phyloP scores from a whole-genome alignment of 441 rosid genomes.

The Adansonia madagascariensis region DNA sequence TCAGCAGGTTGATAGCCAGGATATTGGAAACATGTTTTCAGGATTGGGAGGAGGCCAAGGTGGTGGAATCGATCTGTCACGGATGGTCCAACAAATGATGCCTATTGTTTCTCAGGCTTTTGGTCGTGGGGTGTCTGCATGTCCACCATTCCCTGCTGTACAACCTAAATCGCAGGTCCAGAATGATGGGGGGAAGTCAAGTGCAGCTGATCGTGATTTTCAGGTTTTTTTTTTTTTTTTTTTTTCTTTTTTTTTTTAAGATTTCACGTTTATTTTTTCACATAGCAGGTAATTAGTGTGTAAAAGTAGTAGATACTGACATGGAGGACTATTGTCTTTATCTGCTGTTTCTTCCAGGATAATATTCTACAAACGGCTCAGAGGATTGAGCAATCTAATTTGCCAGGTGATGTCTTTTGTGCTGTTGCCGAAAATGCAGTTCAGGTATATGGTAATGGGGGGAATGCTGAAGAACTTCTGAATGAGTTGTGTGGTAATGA shows the following conservation, averaged over 20 bases:
- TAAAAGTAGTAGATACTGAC: neutral
- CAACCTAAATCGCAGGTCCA: slow-evolving; percentile 42
- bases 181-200: slow-evolving; percentile 30
- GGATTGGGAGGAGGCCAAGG: slow-evolving; percentile 65
- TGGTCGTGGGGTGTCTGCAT: slow-evolving; percentile 45
- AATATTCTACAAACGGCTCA: slow-evolving; percentile 52
- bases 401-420: slow-evolving; percentile 65
- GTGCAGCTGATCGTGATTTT: slow-evolving; percentile 35
- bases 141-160: slow-evolving; percentile 19
- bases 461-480: slow-evolving; percentile 48
- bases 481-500: slow-evolving; percentile 55
- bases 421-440: slow-evolving; percentile 65
- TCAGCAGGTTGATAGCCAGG: slow-evolving; percentile 81
- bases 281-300: neutral
- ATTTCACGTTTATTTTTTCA: neutral
- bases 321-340: slow-evolving; percentile 4
- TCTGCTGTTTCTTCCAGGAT: slow-evolving; percentile 40
- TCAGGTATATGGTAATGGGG: slow-evolving; percentile 36
- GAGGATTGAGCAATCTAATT: slow-evolving; percentile 55
- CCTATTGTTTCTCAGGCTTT: slow-evolving; percentile 91
- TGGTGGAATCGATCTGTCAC: slow-evolving; percentile 76
- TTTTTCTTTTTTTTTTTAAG: slow-evolving; percentile 27
- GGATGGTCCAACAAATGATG: slow-evolving; percentile 96
- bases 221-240: slow-evolving; percentile 51
- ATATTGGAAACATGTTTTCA: slow-evolving; percentile 72